These are phyloP conservation scores for Schizothecium vesticola DNA, from an alignment of 495 filamentous ascomycete species.

Conservation along the genomic window DNA sequence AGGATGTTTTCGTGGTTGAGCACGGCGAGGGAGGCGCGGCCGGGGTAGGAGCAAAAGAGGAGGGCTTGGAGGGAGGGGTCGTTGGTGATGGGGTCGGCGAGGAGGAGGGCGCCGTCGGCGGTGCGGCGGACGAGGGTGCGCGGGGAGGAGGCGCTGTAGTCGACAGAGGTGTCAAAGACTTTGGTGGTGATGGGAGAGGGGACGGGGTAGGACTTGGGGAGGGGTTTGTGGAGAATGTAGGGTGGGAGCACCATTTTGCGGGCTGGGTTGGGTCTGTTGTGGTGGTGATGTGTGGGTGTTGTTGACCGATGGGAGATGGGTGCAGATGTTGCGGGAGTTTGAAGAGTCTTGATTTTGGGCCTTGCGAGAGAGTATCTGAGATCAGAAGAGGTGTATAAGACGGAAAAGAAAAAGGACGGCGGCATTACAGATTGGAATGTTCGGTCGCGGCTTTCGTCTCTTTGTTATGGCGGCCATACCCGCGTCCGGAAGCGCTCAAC, in stretches of 20 bases:
- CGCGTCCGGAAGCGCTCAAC: neutral
- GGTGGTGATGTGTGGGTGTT: neutral
- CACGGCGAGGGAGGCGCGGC: slow-evolving; percentile 15
- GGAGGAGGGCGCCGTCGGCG: slow-evolving; percentile 19
- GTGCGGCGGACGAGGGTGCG: slow-evolving; percentile 22
- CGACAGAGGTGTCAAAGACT: neutral
- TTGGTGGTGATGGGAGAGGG: slow-evolving; percentile 1
- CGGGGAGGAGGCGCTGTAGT: neutral
- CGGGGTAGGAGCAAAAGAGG: slow-evolving; percentile 10
- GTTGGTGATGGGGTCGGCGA: slow-evolving; percentile 11
- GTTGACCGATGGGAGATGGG: neutral
- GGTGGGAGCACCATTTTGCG: neutral
- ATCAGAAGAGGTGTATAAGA: neutral
- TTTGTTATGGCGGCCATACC: neutral
- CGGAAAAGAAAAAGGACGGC: neutral
- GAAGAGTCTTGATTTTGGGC: neutral
- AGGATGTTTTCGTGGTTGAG: slow-evolving; percentile 44
- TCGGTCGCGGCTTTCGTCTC: neutral
- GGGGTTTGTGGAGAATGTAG: neutral
- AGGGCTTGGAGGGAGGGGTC: neutral
- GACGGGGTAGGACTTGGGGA: neutral
- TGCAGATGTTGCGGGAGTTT: neutral
- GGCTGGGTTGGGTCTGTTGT: neutral
- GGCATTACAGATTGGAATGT: neutral
- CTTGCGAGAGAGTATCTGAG: neutral